phyloP scores from a whole-genome alignment of 2,329 filamentous ascomycete species.

The Fusarium miscanthi region DNA sequence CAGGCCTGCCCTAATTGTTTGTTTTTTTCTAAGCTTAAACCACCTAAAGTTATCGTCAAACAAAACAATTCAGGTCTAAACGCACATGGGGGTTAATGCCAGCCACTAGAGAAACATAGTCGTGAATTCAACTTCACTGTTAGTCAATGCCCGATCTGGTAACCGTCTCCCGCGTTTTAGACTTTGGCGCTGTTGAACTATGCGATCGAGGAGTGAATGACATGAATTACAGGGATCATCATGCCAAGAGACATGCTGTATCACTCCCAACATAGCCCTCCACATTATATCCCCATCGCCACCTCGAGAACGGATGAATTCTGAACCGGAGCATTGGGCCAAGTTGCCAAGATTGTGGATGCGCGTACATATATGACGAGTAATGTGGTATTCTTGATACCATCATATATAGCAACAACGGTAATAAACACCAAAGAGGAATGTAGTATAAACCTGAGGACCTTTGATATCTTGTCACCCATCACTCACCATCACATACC shows the following conservation, averaged over 20 bases:
- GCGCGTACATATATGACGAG: background rate
- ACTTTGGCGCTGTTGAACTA: background rate
- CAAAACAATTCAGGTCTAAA: conserved; percentile 4
- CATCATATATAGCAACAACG: background rate
- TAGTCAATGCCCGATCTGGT: background rate
- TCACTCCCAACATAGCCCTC: conserved; percentile 1
- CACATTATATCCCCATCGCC: background rate
- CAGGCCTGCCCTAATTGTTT: background rate
- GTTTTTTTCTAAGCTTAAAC: conserved; percentile 19
- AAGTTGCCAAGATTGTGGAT: conserved; percentile 13
- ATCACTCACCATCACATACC: background rate
- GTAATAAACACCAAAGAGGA: background rate
- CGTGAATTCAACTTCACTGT: background rate
- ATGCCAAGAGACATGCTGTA: conserved; percentile 7
- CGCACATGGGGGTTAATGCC: background rate
- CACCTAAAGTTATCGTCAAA: conserved; percentile 1
- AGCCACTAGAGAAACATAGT: background rate
- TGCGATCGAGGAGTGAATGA: background rate
- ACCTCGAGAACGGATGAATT: conserved; percentile 27
- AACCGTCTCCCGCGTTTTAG: conserved; percentile 17
- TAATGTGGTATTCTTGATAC: background rate
- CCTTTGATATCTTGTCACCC: background rate
- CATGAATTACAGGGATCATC: conserved; percentile 2
- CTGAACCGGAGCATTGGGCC: background rate
- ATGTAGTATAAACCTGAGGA: background rate